Conservation (phyloP, 1,284 basidiomycete species). For the Leccinum colubrinum region DNA sequence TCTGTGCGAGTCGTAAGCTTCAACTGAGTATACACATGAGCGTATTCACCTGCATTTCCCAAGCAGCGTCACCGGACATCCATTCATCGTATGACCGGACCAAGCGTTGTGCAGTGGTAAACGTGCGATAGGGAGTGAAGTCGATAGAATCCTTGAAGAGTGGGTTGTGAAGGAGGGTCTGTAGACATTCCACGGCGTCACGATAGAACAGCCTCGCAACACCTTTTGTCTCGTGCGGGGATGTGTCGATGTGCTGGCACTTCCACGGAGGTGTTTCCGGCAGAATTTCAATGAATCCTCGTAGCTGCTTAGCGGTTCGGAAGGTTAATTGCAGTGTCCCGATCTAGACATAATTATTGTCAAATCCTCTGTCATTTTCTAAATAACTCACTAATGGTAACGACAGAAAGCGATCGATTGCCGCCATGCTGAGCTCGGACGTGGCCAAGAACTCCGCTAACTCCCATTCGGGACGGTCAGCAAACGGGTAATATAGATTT, state of each 20-base stretch:
- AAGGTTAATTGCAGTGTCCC: not conserved
- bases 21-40: too few species aligned
- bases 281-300: not conserved
- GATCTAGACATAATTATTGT: not conserved
- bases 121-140: not conserved
- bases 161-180: not conserved
- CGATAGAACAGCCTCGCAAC: not conserved
- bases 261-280: not conserved
- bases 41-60: not conserved
- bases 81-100: slow-evolving; percentile 3
- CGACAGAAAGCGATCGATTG: not conserved
- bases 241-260: not conserved
- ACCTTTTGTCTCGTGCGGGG: not conserved
- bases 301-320: not conserved
- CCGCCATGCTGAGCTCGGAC: not conserved
- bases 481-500: not conserved
- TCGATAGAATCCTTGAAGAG: not conserved
- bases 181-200: not conserved
- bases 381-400: not conserved
- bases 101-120: not conserved
- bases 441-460: not conserved
- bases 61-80: slow-evolving; percentile 3
- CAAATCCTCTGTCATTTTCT: not conserved
- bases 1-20: too few species aligned
- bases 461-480: not conserved